These are phyloP conservation scores for Stagonosporopsis chrysanthemi DNA, from an alignment of 2,329 filamentous ascomycete genomes.

Conservation along the genomic window DNA sequence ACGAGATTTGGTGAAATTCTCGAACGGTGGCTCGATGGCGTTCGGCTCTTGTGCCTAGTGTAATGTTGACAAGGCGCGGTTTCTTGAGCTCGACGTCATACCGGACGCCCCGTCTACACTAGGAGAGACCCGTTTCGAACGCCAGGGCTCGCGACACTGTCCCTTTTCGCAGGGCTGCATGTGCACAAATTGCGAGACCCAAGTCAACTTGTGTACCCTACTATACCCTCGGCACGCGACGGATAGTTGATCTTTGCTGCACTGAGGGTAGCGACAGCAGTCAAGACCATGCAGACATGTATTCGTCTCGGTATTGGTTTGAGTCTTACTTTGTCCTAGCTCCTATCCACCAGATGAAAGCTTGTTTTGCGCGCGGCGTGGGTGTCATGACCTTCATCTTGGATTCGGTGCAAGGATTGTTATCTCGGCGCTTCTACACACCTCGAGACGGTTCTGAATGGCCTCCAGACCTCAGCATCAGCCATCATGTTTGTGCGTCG, in stretches of 20 bases:
- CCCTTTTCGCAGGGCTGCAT: slow-evolving; percentile 3
- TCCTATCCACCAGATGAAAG: slow-evolving; percentile 9
- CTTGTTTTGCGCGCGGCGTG: slow-evolving; percentile 10
- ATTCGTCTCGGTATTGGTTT: slow-evolving; percentile 10
- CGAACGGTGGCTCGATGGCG: slow-evolving; percentile 5
- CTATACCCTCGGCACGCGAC: slow-evolving; percentile 11
- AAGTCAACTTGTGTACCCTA: slow-evolving; percentile 1
- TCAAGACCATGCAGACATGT: slow-evolving; percentile 3
- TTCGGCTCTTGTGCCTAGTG: slow-evolving; percentile 15
- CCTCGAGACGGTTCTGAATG: neutral
- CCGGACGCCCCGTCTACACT: slow-evolving; percentile 13
- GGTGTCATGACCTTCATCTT: slow-evolving; percentile 3
- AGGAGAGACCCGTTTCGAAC: slow-evolving; percentile 6
- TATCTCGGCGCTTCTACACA: neutral
- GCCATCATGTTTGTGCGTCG: neutral
- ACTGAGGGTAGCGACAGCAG: slow-evolving; percentile 1
- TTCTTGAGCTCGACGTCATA: slow-evolving; percentile 13
- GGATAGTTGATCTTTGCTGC: slow-evolving; percentile 14
- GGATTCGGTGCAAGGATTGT: neutral
- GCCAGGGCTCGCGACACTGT: slow-evolving; percentile 4
- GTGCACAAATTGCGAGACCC: slow-evolving; percentile 8
- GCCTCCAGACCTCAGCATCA: neutral
- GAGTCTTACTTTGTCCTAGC: slow-evolving; percentile 17
- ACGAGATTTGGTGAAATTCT: slow-evolving; percentile 1
- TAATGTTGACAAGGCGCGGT: slow-evolving; percentile 3